Base-by-base conservation (phyloP, 805 yeast species). In the Kuraishia piskuri region DNA sequence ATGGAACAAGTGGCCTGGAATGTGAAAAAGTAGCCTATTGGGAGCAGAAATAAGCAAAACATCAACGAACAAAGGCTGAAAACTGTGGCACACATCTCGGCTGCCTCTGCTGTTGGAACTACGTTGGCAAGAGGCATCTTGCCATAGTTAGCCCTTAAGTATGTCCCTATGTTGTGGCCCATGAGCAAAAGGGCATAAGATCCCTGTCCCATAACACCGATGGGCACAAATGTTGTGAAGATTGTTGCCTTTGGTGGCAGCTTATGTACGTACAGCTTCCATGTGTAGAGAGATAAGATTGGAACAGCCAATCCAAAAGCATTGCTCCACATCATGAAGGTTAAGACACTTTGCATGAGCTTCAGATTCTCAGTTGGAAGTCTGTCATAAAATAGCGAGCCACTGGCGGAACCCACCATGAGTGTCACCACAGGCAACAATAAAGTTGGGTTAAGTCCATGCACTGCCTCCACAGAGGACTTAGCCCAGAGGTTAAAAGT, bases 191-290 rank as follows among this genome's bases (percentile, higher is more conserved):
- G 74, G 1, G 87, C 88, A 65, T 73, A 88, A 1, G 89, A 78
- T 1, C 94, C 95, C 68, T 90, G 96, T 20, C 96, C 96, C 63
- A 87, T 66, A 47, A 91, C 84, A 9, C 97, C 97, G 49, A 90
- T 71, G 1, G 95, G 90, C 52, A 90, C 75, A 63, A 90, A 88
- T 49, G 82, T 69, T n/a, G 90, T 77, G 63, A 85, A 84, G 2
- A 86, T 76, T 9, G 60, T 58, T 9, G 67, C 64, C 53, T 81
- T 76, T 5, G 75, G 69, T 1, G 96, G 90, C 23, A 84, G 66
- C 57, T 83, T 83, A 61, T 76, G 71, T 1, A 81, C 68, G 22
- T 84, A 64, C 22, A 88, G 67, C 52, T 83, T 80, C 76, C 86
- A 75, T 55, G 84, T 69, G 63, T 83, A 82, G 2, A 87, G 69